A percentile compares a stretch with the other conserved stretches of the same genome.
phyloP scores from a whole-genome alignment of 306 rosid genomes.

The Luffa aegyptiaca region DNA sequence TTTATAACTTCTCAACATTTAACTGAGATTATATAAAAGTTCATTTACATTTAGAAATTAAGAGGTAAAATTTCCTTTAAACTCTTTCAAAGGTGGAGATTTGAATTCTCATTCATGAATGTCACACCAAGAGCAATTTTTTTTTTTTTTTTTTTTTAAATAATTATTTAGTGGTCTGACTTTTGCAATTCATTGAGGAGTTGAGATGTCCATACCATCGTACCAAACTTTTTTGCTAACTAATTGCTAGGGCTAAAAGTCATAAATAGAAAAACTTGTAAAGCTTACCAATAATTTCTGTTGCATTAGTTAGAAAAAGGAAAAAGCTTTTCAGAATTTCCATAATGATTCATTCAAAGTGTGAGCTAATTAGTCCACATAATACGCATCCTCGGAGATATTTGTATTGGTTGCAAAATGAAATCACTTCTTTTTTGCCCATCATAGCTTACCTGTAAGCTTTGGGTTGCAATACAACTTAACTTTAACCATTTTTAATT shows the following conservation, averaged over 20 bases:
- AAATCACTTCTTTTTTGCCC: neutral
- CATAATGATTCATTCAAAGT: neutral
- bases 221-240: neutral
- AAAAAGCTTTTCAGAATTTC: neutral
- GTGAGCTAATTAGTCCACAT: neutral
- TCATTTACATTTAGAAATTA: no score
- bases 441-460: neutral
- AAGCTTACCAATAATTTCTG: neutral
- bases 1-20: no score
- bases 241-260: neutral
- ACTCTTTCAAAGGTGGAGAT: no score
- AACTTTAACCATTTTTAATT: no score
- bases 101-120: neutral
- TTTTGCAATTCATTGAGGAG: neutral
- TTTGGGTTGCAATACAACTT: no score
- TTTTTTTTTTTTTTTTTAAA: no score
- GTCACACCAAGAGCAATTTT: no score
- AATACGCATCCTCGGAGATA: neutral
- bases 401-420: neutral
- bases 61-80: no score
- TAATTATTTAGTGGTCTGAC: neutral
- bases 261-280: neutral
- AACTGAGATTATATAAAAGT: no score
- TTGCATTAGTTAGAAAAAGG: neutral
- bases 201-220: neutral